Evolutionary conservation across 1,284 basidiomycete genomes (phyloP), one percentile per base, ranked within the genome.

Genomic region (Agroathelia rolfsii): DNA sequence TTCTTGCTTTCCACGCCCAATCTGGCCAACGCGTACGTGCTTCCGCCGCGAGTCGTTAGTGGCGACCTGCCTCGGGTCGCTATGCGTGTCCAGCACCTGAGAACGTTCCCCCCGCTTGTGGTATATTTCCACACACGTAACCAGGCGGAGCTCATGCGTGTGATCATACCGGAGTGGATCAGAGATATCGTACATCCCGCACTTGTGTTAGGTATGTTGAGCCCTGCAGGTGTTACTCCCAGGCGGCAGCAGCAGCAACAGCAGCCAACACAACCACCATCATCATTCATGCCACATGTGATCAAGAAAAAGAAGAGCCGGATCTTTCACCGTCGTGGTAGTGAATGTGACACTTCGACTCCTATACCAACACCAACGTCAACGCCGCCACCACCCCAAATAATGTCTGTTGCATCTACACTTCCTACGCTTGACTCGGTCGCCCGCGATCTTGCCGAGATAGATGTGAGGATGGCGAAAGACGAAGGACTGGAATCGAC

Each of bases 41-140:
- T 62, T 9, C 59, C 61, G 3, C 48, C 37, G 6, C 49, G 56
- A 15, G n/a, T n/a, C n/a, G 39, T 53, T 12, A 49, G 50, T 24
- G 47, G 53, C 14, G 52, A 56, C 29, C 51, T 64, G 7, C 55
- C 58, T 6, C 47, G 50, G 7, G 55, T 58, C 2, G 34, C 52
- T 7, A 33, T 62, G 37, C 37, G 34, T 8, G 53, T 61, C 6
- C 56, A 54, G 0, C 45, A 55, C 33, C 40, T 61, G 15, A 43
- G 51, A n/a, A 55, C 55, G 2, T 58, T 61, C 42, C 48, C 47
- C 2, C 54, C 55, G 32, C 39, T 61, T 21, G 43, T 64, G 24
- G 46, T 55, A 5, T 64, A 56, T 32, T 35, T 64, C 6, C 61
- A 64, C 39, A 61, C 54, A 5, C 49, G 51, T 36, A 58, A 62